Base-by-base conservation (phyloP, 441 rosid species). In the Biscutella laevigata region DNA sequence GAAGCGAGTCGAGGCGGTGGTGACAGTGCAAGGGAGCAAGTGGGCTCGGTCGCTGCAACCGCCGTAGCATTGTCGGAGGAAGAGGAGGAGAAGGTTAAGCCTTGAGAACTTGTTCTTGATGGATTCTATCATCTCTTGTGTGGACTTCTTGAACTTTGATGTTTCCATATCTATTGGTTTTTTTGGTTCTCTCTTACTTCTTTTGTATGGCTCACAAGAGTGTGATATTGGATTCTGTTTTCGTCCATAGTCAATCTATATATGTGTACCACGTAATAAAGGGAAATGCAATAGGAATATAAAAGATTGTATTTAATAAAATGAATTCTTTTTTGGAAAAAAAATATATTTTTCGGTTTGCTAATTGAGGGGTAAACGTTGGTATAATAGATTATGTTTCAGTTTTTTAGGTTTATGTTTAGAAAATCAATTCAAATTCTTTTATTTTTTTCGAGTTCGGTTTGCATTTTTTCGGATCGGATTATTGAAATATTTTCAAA, bases 11-110 rank as follows among this genome's bases (percentile, higher is more conserved):
- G 71, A 60, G 4, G 53, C 2, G 1, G 53, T 40, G 53, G 57
- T 1, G 47, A 53, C 22, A 11, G 67, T 26, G 48, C 62, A 60
- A 41, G 67, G 67, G 20, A 67, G 62, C 48, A 67, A 21, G 38
- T 67, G 82, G 1, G 91, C 44, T 9, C 77, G 85, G 66, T 84
- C 88, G 0, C 88, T 68, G 33, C 97, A 89, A 0, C 85, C 84
- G 37, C 84, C 88, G 19, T 86, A 77, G 68, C 94, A 89, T 22
- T 84, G 85, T 9, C 87, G 72, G 2, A 85, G 60, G n/a, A 63
- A 76, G 42, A 74, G 72, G 46, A 66, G 66, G 34, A 80, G 73
- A 20, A 60, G 6, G 47, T 75, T 69, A 58, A 83, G 75, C n/a
- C 64, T 43, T 64, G 74, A 63, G 62, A 79, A 74, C 69, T 75